Evolutionary conservation across 805 yeast species (phyloP).

Genomic region (Monosporozyma yasuniensis): DNA sequence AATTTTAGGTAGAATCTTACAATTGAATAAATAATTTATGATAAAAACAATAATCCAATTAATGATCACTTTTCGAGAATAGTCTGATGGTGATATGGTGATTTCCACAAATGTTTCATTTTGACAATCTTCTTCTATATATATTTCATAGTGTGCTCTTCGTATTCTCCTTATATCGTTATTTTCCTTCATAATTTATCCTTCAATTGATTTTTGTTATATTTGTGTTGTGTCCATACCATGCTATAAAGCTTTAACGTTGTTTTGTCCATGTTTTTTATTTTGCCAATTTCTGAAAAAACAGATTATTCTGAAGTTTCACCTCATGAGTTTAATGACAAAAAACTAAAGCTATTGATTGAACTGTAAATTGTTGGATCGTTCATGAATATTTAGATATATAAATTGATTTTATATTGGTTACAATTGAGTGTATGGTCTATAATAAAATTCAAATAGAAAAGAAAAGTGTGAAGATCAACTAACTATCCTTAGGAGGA

Average conservation of each 20-base stretch:
- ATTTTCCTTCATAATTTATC: not conserved
- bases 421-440: not conserved
- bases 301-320: no score
- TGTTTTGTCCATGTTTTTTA: not conserved
- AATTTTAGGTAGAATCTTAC: not conserved
- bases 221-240: not conserved
- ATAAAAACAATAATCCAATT: not conserved
- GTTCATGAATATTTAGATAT: not conserved
- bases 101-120: constrained; percentile 9
- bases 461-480: not conserved
- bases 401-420: not conserved
- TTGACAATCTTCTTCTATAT: constrained; percentile 5
- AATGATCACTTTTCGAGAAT: not conserved
- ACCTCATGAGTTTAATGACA: not conserved
- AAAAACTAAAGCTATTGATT: not conserved
- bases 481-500: not conserved
- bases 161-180: not conserved
- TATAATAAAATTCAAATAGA: not conserved
- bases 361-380: not conserved
- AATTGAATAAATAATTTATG: not conserved
- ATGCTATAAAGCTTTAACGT: no score
- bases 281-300: no score
- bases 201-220: not conserved
- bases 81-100: constrained; percentile 9
- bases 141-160: not conserved